Percentiles rank a stretch among this genome's conserved stretches.
Evolutionary conservation across 495 filamentous ascomycete species (phyloP).

Genomic region (Penicillium steckii): DNA sequence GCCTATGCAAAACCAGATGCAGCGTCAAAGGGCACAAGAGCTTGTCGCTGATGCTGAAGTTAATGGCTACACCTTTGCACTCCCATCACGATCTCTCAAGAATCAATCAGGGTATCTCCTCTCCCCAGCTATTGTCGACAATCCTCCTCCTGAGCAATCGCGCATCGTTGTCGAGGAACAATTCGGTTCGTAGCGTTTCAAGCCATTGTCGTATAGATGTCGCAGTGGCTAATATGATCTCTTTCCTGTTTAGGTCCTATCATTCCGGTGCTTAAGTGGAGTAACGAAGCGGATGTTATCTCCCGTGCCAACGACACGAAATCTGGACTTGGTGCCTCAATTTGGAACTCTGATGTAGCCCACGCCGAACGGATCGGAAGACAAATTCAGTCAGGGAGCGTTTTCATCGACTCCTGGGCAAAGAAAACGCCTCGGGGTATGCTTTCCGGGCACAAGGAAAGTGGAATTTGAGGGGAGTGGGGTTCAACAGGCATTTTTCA

Average conservation of each 20-base stretch:
- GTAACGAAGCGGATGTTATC: conserved; percentile 52
- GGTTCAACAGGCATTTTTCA: conserved; percentile 54
- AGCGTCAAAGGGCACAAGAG: conserved; percentile 27
- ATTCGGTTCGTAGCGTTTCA: conserved; percentile 24
- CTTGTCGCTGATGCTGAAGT: conserved; percentile 38
- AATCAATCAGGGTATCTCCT: conserved; percentile 52
- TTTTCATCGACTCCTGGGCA: conserved; percentile 24
- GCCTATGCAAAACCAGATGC: conserved; percentile 60
- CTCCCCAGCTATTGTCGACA: conserved; percentile 56
- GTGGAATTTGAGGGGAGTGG: conserved; percentile 61
- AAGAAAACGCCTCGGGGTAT: conserved; percentile 39
- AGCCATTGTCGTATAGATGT: background rate
- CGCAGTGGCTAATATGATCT: background rate
- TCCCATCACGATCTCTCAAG: background rate
- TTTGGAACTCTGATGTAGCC: conserved; percentile 48
- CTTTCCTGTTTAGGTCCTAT: conserved; percentile 36
- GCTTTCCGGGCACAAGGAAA: conserved; percentile 63
- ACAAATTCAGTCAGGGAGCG: conserved; percentile 46
- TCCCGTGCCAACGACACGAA: conserved; percentile 46
- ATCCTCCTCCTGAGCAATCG: conserved; percentile 54
- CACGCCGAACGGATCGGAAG: conserved; percentile 39
- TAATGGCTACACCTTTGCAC: conserved; percentile 17
- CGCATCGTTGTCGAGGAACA: conserved; percentile 48
- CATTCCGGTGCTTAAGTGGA: conserved; percentile 47
- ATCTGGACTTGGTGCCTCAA: conserved; percentile 48